These are phyloP conservation scores for Apocynum venetum DNA, from an alignment of 257 asterid species.

Conservation along the genomic window DNA sequence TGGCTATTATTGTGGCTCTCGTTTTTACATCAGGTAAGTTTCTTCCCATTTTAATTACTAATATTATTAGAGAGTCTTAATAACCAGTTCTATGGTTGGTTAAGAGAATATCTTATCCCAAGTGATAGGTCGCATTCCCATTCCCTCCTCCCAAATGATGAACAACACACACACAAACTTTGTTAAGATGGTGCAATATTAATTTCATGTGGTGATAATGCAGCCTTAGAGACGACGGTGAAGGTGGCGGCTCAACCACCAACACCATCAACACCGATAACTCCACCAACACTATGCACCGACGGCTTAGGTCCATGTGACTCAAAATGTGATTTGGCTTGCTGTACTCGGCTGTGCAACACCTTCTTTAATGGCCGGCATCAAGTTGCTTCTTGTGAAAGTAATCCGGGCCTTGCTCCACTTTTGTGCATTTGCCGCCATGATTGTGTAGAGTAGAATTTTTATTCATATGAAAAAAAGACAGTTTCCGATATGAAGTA, in stretches of 20 bases:
- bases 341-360: neutral
- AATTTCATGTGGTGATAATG: neutral
- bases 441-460: neutral
- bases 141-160: no score
- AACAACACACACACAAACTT: no score
- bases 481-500: no score
- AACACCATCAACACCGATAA: neutral
- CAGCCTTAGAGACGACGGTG: neutral
- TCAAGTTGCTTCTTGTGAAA: neutral
- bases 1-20: neutral
- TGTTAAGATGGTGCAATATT: no score
- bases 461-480: no score
- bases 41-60: no score
- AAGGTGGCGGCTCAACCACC: neutral
- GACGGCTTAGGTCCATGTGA: neutral
- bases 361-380: neutral
- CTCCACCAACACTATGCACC: neutral
- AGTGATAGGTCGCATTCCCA: no score
- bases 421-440: neutral
- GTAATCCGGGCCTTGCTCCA: neutral
- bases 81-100: no score
- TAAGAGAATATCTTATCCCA: no score
- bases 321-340: neutral
- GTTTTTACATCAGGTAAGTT: neutral
- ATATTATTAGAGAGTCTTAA: no score